Base-by-base conservation (phyloP, 129 eudicot genomes). In the Artemisia tridentata region DNA sequence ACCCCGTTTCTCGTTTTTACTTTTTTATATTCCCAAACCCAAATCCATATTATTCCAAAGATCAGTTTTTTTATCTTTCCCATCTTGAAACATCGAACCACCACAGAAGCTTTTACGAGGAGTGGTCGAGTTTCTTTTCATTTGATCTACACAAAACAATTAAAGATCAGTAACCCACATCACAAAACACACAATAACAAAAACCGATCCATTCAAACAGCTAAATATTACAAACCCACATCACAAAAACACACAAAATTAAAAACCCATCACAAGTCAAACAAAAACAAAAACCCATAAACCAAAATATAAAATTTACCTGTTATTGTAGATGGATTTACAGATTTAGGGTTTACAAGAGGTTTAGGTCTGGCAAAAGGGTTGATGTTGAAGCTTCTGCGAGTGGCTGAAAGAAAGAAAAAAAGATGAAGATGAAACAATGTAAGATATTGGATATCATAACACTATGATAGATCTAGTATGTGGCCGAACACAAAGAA, bases 341-440 rank as follows among this genome's bases (percentile, higher is more conserved):
- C 68, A 19, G 51, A 57, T 68, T 80, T 83, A 15, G 86, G 86
- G 69, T 83, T 85, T 8, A 80, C 65, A 57, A 74, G 78, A 63
- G 74, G 11, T 5, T 88, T 84, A 51, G 92, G 88, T 53, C 80
- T 88, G 3, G 78, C 43, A 80, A 79, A 72, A 54, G 89, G 86
- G 80, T 60, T 84, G 49, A 85, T 87, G 17, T 51, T 88, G 68
- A 82, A 88, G 38, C 98, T 91, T 73, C 84, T 84, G 18, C 98
- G 74, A 11, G 65, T 64, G 49, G 78, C 63, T 2, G 85, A 67
- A 78, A n/a, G n/a, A n/a, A n/a, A n/a, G n/a, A n/a, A n/a, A n/a
- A n/a, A n/a, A n/a, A n/a, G n/a, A n/a, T n/a, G n/a, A n/a, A n/a
- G n/a, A n/a, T n/a, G n/a, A n/a, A n/a, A n/a, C n/a, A n/a, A n/a